phyloP scores from a whole-genome alignment of 371 early-diverging fungal genomes.

The Dichotomocladium elegans region DNA sequence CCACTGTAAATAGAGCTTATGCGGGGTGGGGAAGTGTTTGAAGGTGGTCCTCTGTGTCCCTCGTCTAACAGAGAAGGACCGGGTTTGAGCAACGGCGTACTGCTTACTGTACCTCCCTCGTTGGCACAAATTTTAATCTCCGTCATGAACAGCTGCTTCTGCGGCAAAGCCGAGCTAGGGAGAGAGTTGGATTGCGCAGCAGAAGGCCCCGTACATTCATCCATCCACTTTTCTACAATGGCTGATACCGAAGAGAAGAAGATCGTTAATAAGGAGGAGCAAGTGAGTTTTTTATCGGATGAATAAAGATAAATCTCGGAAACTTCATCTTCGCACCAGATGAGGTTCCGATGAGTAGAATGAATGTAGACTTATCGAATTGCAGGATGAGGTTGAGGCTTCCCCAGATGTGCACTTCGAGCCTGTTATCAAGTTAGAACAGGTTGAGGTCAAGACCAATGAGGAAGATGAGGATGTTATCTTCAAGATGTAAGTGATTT shows the following conservation, averaged over 20 bases:
- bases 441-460: conserved; percentile 89
- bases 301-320: neutral
- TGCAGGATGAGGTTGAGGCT: conserved; percentile 75
- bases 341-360: neutral
- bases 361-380: conserved; percentile 1
- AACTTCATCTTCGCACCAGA: neutral
- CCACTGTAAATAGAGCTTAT: no score
- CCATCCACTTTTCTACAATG: conserved; percentile 15
- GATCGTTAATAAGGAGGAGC: conserved; percentile 19
- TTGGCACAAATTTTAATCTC: no score
- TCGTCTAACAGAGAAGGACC: no score
- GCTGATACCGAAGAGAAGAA: conserved; percentile 36
- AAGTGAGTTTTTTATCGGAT: conserved; percentile 10
- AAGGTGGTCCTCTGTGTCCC: no score
- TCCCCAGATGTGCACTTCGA: conserved; percentile 94
- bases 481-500: conserved; percentile 86
- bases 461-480: conserved; percentile 93
- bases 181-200: no score
- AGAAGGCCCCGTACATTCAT: no score
- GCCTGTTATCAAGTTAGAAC: conserved; percentile 90
- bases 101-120: no score
- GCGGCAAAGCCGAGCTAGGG: no score
- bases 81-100: no score
- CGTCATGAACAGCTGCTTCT: no score
- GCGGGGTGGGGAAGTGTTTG: no score